phyloP scores from a whole-genome alignment of 1,284 basidiomycete genomes.

The Exobasidium rhododendri region DNA sequence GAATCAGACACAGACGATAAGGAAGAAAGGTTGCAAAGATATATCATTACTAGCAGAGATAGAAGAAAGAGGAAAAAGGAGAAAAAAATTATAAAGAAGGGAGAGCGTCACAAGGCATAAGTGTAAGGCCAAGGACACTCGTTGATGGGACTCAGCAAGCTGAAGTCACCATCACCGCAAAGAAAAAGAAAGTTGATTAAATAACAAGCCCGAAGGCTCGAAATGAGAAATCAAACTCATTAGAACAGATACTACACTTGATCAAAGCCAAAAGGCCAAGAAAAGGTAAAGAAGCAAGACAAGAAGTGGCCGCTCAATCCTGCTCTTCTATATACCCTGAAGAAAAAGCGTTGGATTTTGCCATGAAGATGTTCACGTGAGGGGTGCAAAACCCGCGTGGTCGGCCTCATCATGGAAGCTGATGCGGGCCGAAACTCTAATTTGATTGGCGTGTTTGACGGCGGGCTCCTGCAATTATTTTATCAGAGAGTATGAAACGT shows the following conservation, averaged over 20 bases:
- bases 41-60: background rate
- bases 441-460: too few relatives aligned
- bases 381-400: too few relatives aligned
- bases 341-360: too few relatives aligned
- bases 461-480: too few relatives aligned
- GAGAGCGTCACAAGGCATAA: background rate
- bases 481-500: too few relatives aligned
- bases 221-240: background rate
- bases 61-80: slow-evolving; percentile 18
- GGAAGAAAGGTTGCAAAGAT: background rate
- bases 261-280: slow-evolving; percentile 1
- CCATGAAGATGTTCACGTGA: too few relatives aligned
- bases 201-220: background rate
- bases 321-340: too few relatives aligned
- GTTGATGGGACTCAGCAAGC: background rate
- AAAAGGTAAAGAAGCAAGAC: background rate
- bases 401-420: too few relatives aligned
- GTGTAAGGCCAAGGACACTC: background rate
- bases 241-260: slow-evolving; percentile 1
- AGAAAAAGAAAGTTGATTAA: background rate
- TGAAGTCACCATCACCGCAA: background rate
- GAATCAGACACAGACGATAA: too few relatives aligned
- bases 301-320: too few relatives aligned
- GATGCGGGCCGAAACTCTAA: too few relatives aligned
- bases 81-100: background rate